Evolutionary conservation across 1,284 basidiomycete genomes (phyloP), one percentile per base, ranked within the genome.

Genomic region (Cutaneotrichosporon mucoides): DNA sequence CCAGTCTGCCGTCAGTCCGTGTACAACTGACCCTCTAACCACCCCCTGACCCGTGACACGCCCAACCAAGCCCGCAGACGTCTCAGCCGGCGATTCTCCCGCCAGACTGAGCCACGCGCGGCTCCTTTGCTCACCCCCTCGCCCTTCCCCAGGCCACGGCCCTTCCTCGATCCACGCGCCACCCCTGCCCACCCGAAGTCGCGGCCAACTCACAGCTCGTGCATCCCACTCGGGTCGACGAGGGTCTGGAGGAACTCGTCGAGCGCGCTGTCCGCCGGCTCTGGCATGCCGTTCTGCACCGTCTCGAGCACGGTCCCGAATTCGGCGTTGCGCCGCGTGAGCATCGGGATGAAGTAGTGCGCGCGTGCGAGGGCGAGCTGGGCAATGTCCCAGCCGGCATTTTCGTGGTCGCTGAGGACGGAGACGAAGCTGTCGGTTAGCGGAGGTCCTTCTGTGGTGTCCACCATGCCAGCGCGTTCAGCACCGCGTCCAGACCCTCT

Each of bases 321-420:
- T 16, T 53, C 51, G 51, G 51, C 15, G 7, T 43, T n/a, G 36
- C 41, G 51, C 33, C 41, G 38, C 12, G 36, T 53, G 40, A 53
- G 40, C 51, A 53, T 16, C 40, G 51, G 51, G 12, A 53, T 53
- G 16, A 53, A 53, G 51, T 53, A 53, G 16, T 43, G 15, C 2
- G 40, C 51, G 40, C 51, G 51, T 1, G 40, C 51, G 51, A 53
- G 40, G 51, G 51, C 51, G 24, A 53, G 51, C 38, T 41, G 12
- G 24, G 51, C 51, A 0, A 53, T 33, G 51, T 53, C 51, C 51
- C 51, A 53, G 7, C 40, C 51, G 8, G 38, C 11, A n/a, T 53
- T 53, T 13, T 53, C 40, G 51, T 53, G 51, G n/a, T 53, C 51
- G 16, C n/a, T 15, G 24, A 53, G 38, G 15, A 43, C 38, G 2